phyloP scores from a whole-genome alignment of 225 moss, liverwort and hornwort genomes.

The Polytrichum formosum region DNA sequence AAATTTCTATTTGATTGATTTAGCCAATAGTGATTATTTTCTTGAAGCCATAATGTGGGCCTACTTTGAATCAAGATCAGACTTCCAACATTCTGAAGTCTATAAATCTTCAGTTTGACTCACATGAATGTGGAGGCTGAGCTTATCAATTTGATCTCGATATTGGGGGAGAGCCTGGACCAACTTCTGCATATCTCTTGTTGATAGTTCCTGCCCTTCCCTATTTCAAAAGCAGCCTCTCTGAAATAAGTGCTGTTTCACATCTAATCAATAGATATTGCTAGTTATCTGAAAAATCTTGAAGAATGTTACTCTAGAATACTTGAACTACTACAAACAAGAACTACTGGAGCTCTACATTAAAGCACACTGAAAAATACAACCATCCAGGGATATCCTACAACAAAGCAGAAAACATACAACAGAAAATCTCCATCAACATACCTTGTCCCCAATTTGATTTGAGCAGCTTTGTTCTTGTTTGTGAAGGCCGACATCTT shows the following conservation, averaged over 20 bases:
- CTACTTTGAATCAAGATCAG: too few relatives aligned
- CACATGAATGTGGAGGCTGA: slow-evolving; percentile 96
- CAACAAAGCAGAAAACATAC: too few relatives aligned
- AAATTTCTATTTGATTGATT: too few relatives aligned
- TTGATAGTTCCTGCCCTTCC: slow-evolving; percentile 88
- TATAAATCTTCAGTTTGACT: neutral
- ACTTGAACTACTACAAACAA: neutral
- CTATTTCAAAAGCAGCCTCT: slow-evolving; percentile 26
- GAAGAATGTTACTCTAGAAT: neutral
- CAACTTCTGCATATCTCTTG: slow-evolving; percentile 98
- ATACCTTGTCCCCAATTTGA: slow-evolving; percentile 80
- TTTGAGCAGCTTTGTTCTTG: slow-evolving; percentile 93
- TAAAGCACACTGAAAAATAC: too few relatives aligned
- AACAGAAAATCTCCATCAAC: neutral
- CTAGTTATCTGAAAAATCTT: too few relatives aligned
- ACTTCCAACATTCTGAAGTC: too few relatives aligned
- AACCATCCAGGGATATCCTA: too few relatives aligned
- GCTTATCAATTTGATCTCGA: slow-evolving; percentile 97
- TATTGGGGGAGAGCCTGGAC: slow-evolving; percentile 97
- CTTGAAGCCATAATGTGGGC: too few relatives aligned
- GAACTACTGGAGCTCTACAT: neutral
- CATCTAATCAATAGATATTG: neutral
- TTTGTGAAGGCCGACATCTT: slow-evolving; percentile 90
- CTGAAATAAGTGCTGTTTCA: neutral
- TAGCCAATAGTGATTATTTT: too few relatives aligned